phyloP scores from a whole-genome alignment of 805 yeast genomes.

The Sungouiella blattae region DNA sequence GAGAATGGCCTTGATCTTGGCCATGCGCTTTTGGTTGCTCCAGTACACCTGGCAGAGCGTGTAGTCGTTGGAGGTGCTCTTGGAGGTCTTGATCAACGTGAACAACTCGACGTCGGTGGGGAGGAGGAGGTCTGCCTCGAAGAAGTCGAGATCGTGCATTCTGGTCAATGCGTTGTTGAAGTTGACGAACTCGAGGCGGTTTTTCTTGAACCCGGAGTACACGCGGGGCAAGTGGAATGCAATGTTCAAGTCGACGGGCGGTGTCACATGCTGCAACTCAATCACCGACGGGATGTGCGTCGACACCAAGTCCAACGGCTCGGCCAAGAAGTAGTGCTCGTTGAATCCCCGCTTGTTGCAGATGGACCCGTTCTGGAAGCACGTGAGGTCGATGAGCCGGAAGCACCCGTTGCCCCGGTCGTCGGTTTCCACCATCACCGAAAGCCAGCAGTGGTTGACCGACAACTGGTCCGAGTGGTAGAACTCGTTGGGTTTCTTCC shows the following conservation, averaged over 20 bases:
- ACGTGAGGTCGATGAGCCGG: constrained; percentile 66
- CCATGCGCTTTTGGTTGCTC: constrained; percentile 60
- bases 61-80: constrained; percentile 43
- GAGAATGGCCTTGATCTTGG: constrained; percentile 74
- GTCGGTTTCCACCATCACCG: constrained; percentile 69
- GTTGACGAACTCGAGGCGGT: constrained; percentile 53
- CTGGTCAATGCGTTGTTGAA: constrained; percentile 76
- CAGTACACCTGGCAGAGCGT: constrained; percentile 79
- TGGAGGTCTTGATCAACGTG: constrained; percentile 54
- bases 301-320: constrained; percentile 71
- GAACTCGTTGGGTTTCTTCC: constrained; percentile 70
- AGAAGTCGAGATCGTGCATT: constrained; percentile 69
- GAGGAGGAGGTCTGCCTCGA: constrained; percentile 71
- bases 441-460: constrained; percentile 86
- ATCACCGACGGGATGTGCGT: constrained; percentile 83
- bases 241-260: constrained; percentile 74
- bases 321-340: constrained; percentile 70
- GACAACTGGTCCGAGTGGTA: constrained; percentile 49
- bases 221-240: constrained; percentile 81
- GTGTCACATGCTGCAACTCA: constrained; percentile 80
- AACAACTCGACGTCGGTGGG: constrained; percentile 70
- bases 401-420: constrained; percentile 35
- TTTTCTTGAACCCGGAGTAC: constrained; percentile 74
- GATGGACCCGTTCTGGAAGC: constrained; percentile 29
- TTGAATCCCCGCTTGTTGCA: constrained; percentile 35